Evolutionary conservation across 139 green algal genomes (phyloP).

Genomic region (Raphidocelis subcapitata): DNA sequence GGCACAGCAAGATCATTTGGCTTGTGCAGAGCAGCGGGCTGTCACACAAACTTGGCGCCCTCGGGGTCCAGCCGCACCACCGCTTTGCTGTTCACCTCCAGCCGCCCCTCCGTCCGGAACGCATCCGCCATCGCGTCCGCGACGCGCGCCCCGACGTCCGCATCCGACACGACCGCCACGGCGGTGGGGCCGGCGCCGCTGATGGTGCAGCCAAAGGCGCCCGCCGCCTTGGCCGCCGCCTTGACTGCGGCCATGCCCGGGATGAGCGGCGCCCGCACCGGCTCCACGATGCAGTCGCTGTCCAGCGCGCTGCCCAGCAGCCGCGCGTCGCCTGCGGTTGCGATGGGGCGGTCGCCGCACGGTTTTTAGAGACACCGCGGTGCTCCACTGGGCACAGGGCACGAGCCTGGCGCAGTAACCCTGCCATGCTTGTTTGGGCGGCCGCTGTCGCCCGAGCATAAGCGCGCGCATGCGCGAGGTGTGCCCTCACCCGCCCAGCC

Average conservation of each 20-base stretch:
- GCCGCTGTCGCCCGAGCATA: not conserved
- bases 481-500: too few relatives aligned
- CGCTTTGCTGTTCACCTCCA: slow-evolving; percentile 68
- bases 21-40: too few relatives aligned
- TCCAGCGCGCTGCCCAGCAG: slow-evolving; percentile 82
- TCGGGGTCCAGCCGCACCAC: slow-evolving; percentile 71
- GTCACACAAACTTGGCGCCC: slow-evolving; percentile 57
- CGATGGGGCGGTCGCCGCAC: too few relatives aligned
- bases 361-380: too few relatives aligned
- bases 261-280: slow-evolving; percentile 88
- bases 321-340: slow-evolving; percentile 55
- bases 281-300: slow-evolving; percentile 94
- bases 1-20: too few relatives aligned
- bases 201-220: slow-evolving; percentile 95
- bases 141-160: slow-evolving; percentile 61
- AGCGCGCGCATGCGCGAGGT: not conserved
- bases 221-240: slow-evolving; percentile 78
- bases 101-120: slow-evolving; percentile 55
- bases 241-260: slow-evolving; percentile 93
- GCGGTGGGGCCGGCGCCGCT: slow-evolving; percentile 92
- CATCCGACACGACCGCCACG: slow-evolving; percentile 87
- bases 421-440: not conserved
- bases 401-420: not conserved
- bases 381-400: not conserved
- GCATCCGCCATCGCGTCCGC: slow-evolving; percentile 76